Conservation (phyloP, 169 alveolate species). For the Plasmodium sp. region DNA sequence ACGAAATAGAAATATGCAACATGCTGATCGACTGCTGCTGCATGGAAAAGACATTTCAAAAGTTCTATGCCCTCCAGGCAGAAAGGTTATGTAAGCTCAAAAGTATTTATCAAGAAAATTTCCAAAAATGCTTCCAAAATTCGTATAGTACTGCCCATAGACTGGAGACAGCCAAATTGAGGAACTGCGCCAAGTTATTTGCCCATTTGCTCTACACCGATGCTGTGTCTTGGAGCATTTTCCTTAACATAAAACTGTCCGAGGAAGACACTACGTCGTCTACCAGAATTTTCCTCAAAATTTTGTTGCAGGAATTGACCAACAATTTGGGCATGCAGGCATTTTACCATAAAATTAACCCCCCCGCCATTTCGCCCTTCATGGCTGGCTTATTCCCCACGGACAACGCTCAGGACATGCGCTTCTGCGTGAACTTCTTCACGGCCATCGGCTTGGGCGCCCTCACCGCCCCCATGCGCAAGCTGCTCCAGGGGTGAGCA, state of each 20-base stretch:
- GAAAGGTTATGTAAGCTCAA: constrained; percentile 95
- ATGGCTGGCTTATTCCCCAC: constrained; percentile 94
- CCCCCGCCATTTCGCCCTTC: constrained; percentile 89
- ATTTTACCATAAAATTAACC: constrained; percentile 85
- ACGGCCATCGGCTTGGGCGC: constrained; percentile 98
- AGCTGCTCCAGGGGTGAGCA: constrained; percentile 77
- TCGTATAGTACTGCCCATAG: constrained; percentile 92
- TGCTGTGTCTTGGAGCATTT: constrained; percentile 87
- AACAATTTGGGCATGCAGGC: constrained; percentile 89
- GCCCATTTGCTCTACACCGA: constrained; percentile 95
- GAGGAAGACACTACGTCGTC: constrained; percentile 98
- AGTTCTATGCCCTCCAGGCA: constrained; percentile 96
- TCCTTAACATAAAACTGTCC: constrained; percentile 92
- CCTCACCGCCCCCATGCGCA: constrained; percentile 94
- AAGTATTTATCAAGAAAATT: constrained; percentile 93
- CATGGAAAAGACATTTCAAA: constrained; percentile 98
- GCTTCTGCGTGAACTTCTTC: constrained; percentile 98
- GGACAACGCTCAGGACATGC: constrained; percentile 94
- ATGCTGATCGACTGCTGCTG: constrained; percentile 99
- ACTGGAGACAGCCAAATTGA: constrained; percentile 96
- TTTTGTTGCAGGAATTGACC: constrained; percentile 93
- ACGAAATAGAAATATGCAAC: constrained; percentile 94
- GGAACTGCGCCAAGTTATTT: constrained; percentile 97
- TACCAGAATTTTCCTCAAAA: constrained; percentile 97
- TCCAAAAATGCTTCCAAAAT: constrained; percentile 89